phyloP scores from a whole-genome alignment of 345 rosid species.

The Geranium brycei region DNA sequence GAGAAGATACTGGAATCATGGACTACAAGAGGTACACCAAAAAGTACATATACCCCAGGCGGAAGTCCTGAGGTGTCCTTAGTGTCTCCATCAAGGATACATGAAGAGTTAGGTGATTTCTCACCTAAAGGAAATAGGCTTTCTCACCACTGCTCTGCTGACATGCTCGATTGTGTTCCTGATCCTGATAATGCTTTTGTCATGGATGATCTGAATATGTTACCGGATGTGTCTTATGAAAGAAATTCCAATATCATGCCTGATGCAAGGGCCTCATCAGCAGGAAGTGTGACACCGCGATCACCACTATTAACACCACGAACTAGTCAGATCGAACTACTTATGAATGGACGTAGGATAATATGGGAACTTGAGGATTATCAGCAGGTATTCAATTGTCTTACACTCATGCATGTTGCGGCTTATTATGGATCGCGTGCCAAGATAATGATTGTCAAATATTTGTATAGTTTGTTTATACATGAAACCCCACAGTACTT shows the following conservation, averaged over 20 bases:
- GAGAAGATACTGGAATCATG: slow-evolving; percentile 67
- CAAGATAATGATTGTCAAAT: background rate
- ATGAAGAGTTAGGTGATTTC: slow-evolving; percentile 35
- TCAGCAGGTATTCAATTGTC: slow-evolving; percentile 45
- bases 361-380: slow-evolving; percentile 69
- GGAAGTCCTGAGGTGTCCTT: slow-evolving; percentile 30
- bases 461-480: background rate
- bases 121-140: slow-evolving; percentile 23
- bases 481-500: background rate
- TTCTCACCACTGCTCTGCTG: slow-evolving; percentile 41
- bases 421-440: background rate
- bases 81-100: slow-evolving; percentile 22
- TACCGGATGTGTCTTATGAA: slow-evolving; percentile 35
- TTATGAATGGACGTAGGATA: slow-evolving; percentile 55
- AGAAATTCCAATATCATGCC: slow-evolving; percentile 14
- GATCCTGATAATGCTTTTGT: slow-evolving; percentile 40
- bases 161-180: slow-evolving; percentile 47
- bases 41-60: slow-evolving; percentile 37
- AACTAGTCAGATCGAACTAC: slow-evolving; percentile 65
- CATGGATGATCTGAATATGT: slow-evolving; percentile 33
- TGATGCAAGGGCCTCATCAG: slow-evolving; percentile 43
- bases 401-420: too few relatives aligned
- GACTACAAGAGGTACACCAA: slow-evolving; percentile 67
- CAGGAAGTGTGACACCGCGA: slow-evolving; percentile 82
- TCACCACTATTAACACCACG: slow-evolving; percentile 71